Evolutionary conservation across 2,329 filamentous ascomycete species (phyloP), one percentile per base, ranked within the genome.

Genomic region (Fonsecaea pugnacius): DNA sequence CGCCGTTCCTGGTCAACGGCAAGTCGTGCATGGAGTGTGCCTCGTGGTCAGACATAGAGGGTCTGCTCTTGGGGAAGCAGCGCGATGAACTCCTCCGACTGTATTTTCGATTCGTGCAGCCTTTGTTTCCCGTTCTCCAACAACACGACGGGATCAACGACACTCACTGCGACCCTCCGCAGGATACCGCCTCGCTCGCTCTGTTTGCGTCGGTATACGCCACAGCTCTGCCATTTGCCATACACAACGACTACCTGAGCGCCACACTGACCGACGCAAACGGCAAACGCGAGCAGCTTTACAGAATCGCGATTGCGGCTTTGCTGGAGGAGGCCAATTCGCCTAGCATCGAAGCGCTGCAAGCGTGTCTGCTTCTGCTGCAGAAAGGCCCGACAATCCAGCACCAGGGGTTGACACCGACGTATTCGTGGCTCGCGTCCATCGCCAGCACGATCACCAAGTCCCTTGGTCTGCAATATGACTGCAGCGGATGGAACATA

Each of bases 201-300:
- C 80, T 94, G 24, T 81, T 94, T 16, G 90, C 90, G 32, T 90
- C 90, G 59, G 87, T 95, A 12, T 81, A 96, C 72, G 87, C 96
- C 24, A 80, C 96, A 18, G 91, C 92, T 12, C 85, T 96, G 72
- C 75, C 96, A 91, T 88, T 95, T 92, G 87, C 86, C 91, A 72
- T 95, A 72, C 21, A 77, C 81, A 62, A 70, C 67, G 4, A 68
- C 65, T 61, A 66, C 70, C 36, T 66, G 58, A 35, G 51, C 64
- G 50, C 64, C 60, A 59, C 66, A 54, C 21, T 69, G 60, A 63
- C 67, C 59, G 66, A 72, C 68, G 67, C 68, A n/a, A 62, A 40
- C 35, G 58, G 36, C 16, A 64, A 60, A 40, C 50, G 62, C 14
- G 62, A 64, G 56, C 38, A 58, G 21, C 58, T 69, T 9, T 62